phyloP scores from a whole-genome alignment of 2,329 filamentous ascomycete species.

The Calonectria pteridis region DNA sequence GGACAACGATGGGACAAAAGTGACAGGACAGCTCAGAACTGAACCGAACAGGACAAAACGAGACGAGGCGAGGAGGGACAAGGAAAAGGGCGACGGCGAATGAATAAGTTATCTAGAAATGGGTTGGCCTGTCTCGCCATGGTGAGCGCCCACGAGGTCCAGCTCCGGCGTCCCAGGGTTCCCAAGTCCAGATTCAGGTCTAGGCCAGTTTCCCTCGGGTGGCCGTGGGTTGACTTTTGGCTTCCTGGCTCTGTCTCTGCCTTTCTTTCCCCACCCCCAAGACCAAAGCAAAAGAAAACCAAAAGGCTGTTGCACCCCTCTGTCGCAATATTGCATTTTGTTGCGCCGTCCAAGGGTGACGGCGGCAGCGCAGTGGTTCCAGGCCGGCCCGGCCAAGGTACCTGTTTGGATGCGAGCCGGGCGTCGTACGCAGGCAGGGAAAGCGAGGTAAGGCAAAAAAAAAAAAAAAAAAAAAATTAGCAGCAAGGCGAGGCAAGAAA shows the following conservation, averaged over 20 bases:
- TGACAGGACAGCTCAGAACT: background rate
- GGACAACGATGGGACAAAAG: background rate
- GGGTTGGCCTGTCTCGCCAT: slow-evolving; percentile 16
- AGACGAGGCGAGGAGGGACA: background rate
- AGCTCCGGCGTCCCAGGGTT: slow-evolving; percentile 12
- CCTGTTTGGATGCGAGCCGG: slow-evolving; percentile 1
- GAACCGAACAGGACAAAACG: background rate
- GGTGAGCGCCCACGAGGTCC: slow-evolving; percentile 11
- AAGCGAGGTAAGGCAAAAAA: background rate
- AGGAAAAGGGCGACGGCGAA: background rate
- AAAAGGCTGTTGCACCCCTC: slow-evolving; percentile 5
- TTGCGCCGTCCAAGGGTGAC: slow-evolving; percentile 12
- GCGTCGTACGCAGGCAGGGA: background rate
- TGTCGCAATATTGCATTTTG: slow-evolving; percentile 12
- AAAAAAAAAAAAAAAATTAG: background rate
- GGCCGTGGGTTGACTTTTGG: slow-evolving; percentile 5
- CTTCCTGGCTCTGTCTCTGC: background rate
- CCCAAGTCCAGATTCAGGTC: slow-evolving; percentile 16
- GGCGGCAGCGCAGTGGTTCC: slow-evolving; percentile 14
- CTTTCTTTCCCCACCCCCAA: slow-evolving; percentile 12
- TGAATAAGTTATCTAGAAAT: slow-evolving; percentile 2
- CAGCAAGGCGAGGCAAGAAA: background rate
- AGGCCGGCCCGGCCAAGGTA: background rate
- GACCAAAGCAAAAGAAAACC: slow-evolving; percentile 5
- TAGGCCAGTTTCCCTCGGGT: slow-evolving; percentile 1